phyloP scores from a whole-genome alignment of 345 rosid species.

The Camelina laxa region DNA sequence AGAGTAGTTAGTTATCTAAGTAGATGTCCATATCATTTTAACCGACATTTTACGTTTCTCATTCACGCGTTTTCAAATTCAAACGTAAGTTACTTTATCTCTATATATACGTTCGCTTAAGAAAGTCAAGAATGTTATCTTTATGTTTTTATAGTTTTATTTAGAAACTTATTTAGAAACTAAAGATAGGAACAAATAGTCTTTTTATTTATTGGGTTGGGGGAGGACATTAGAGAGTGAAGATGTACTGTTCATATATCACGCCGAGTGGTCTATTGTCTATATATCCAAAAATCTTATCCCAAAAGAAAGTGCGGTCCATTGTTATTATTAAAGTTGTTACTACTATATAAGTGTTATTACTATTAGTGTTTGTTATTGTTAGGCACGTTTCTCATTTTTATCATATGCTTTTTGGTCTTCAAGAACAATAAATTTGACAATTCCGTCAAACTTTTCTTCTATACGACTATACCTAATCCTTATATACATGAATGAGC shows the following conservation, averaged over 20 bases:
- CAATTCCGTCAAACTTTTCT: constrained; percentile 39
- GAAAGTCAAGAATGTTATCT: neutral
- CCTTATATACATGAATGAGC: constrained; percentile 6
- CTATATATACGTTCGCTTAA: neutral
- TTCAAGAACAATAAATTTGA: constrained; percentile 25
- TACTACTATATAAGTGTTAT: constrained; percentile 1
- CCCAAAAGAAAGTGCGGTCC: constrained; percentile 25
- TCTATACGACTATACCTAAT: constrained; percentile 21
- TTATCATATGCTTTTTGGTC: constrained; percentile 34
- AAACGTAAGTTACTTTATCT: neutral
- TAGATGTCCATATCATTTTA: constrained; percentile 10
- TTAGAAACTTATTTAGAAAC: constrained; percentile 7
- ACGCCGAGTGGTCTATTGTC: constrained; percentile 34
- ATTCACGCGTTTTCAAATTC: constrained; percentile 10
- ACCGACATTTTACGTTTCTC: constrained; percentile 28
- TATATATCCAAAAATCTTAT: constrained; percentile 24
- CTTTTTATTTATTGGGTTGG: neutral
- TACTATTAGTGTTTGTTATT: constrained; percentile 27
- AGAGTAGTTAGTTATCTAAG: constrained; percentile 23
- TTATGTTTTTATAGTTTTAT: neutral
- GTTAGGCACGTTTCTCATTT: constrained; percentile 42
- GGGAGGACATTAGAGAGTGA: constrained; percentile 13
- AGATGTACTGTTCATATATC: constrained; percentile 28
- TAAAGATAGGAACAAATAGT: neutral
- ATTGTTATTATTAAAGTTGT: constrained; percentile 12